Conservation (phyloP, 108 stramenopile genomes). For the Nitzschia putrida region DNA sequence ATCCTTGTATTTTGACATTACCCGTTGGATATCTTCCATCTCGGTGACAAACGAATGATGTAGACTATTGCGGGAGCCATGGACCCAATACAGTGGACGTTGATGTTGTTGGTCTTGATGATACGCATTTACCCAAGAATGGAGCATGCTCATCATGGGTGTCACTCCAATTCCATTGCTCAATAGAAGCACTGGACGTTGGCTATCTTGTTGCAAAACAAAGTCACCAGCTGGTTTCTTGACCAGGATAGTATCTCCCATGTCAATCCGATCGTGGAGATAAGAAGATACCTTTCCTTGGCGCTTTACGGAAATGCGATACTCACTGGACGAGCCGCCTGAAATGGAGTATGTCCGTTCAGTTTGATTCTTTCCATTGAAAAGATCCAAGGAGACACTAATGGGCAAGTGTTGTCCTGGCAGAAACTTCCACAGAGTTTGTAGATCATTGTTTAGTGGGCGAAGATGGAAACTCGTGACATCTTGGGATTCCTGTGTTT, state of each 20-base stretch:
- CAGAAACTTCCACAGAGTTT: conserved; percentile 17
- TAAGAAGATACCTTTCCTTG: conserved; percentile 29
- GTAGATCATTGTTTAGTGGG: background rate
- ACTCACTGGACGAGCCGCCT: background rate
- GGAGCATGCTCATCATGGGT: conserved; percentile 40
- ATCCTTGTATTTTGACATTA: conserved; percentile 9
- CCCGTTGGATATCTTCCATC: conserved; percentile 14
- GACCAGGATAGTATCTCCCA: conserved; percentile 23
- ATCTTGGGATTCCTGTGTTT: conserved; percentile 20
- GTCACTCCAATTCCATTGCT: conserved; percentile 45
- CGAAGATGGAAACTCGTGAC: conserved; percentile 34
- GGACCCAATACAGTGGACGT: conserved; percentile 6
- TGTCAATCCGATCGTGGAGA: conserved; percentile 30
- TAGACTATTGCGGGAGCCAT: background rate
- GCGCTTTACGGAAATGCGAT: conserved; percentile 43
- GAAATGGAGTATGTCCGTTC: conserved; percentile 36
- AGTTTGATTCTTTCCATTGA: conserved; percentile 5
- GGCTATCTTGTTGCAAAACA: background rate
- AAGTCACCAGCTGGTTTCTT: conserved; percentile 43
- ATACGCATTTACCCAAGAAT: conserved; percentile 8
- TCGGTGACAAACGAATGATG: conserved; percentile 18
- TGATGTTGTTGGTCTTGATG: background rate
- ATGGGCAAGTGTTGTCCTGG: conserved; percentile 45
- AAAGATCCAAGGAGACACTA: conserved; percentile 5
- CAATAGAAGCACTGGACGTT: conserved; percentile 9